Conservation (phyloP, 1,139 yeast species). For the Protomyces inouyei region DNA sequence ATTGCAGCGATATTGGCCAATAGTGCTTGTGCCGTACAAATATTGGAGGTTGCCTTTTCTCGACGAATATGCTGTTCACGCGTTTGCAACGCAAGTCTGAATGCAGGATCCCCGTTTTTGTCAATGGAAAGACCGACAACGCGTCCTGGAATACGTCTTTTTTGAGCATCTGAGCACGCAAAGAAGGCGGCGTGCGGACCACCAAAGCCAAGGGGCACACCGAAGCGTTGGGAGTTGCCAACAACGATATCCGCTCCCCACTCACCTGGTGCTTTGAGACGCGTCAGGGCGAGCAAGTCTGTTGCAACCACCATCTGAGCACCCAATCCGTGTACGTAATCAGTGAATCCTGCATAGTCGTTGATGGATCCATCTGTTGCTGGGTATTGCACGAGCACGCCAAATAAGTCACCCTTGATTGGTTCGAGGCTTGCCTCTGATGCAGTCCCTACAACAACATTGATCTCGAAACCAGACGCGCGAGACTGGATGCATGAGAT, state of each 20-base stretch:
- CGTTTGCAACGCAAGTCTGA: slow-evolving; percentile 89
- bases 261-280: slow-evolving; percentile 74
- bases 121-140: slow-evolving; percentile 90
- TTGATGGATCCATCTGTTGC: slow-evolving; percentile 73
- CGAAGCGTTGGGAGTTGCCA: slow-evolving; percentile 92
- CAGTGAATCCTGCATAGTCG: slow-evolving; percentile 54
- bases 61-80: slow-evolving; percentile 97
- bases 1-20: slow-evolving; percentile 92
- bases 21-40: slow-evolving; percentile 95
- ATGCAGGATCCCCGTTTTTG: slow-evolving; percentile 80
- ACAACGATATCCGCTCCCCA: slow-evolving; percentile 91
- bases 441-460: slow-evolving; percentile 58
- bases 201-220: slow-evolving; percentile 96
- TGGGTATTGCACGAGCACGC: slow-evolving; percentile 87
- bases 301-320: slow-evolving; percentile 82
- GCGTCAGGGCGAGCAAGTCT: slow-evolving; percentile 80
- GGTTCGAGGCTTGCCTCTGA: slow-evolving; percentile 45
- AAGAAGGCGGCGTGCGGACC: slow-evolving; percentile 99
- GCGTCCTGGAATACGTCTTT: slow-evolving; percentile 95
- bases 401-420: slow-evolving; percentile 52
- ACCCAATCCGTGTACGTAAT: slow-evolving; percentile 62
- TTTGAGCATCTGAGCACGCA: slow-evolving; percentile 70
- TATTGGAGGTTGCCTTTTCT: slow-evolving; percentile 95
- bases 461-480: slow-evolving; percentile 68
- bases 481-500: slow-evolving; percentile 70